Conservation (phyloP, 2,329 filamentous ascomycete genomes). For the Curvularia lunata region DNA sequence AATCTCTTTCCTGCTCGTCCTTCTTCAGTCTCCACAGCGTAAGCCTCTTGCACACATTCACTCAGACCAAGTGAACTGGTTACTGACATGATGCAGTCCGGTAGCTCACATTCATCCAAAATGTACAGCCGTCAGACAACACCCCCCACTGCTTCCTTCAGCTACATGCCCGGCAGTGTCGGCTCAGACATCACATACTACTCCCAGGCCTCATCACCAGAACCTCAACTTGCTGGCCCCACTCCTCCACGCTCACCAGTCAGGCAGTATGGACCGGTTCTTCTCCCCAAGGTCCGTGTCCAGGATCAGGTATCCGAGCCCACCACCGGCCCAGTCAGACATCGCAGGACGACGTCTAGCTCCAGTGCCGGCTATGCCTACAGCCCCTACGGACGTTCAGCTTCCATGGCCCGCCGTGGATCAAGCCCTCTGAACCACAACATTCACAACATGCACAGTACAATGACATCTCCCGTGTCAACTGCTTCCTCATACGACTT, state of each 20-base stretch:
- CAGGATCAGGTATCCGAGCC: conserved; percentile 80
- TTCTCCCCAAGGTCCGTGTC: conserved; percentile 83
- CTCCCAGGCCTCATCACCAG: conserved; percentile 71
- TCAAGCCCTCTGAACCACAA: conserved; percentile 53
- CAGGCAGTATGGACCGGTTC: conserved; percentile 76
- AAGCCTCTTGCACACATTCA: conserved; percentile 22
- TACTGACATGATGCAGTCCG: conserved; percentile 38
- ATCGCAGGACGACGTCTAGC: conserved; percentile 62
- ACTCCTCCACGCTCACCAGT: conserved; percentile 76
- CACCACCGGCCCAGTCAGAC: conserved; percentile 61
- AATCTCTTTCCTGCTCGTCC: conserved; percentile 41
- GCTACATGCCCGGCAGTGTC: conserved; percentile 50
- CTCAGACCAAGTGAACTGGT: not conserved
- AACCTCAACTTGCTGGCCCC: conserved; percentile 70
- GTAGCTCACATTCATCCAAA: conserved; percentile 43
- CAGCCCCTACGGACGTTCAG: conserved; percentile 57
- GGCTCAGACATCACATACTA: conserved; percentile 64
- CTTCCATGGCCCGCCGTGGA: conserved; percentile 53
- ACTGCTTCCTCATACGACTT: conserved; percentile 49
- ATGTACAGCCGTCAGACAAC: conserved; percentile 56
- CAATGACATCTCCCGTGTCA: conserved; percentile 54
- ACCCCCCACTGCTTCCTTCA: conserved; percentile 50
- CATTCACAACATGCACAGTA: conserved; percentile 41
- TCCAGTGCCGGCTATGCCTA: conserved; percentile 53
- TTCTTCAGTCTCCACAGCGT: conserved; percentile 36